Base-by-base conservation (phyloP, 441 rosid species). In the Breynia disticha region DNA sequence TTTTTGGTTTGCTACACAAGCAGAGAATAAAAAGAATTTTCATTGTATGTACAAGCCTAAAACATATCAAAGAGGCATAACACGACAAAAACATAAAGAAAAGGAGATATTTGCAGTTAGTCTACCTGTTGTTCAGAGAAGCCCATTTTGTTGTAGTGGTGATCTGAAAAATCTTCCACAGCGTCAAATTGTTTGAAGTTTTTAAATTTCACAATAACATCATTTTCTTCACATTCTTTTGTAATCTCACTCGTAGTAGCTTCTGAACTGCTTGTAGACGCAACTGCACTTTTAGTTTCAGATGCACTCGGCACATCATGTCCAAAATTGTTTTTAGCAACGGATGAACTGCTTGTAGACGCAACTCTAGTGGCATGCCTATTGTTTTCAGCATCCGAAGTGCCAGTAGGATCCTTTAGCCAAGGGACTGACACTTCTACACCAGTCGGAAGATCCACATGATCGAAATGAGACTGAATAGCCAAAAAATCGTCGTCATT, bases 401-500 rank as follows among this genome's bases (percentile, higher is more conserved):
- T 54, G 61, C 61, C 54, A 59, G 65, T 66, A 56, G 72, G 49
- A 35, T 64, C 68, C 45, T 63, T 67, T 59, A 75, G 52, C 81
- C 86, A 80, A 61, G 78, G 67, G 54, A 80, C 48, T 3, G 78
- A 44, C 24, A 66, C 75, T 68, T 80, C 86, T 18, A 78, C 72
- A 19, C 83, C 86, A 55, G 83, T 45, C 48, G 86, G 86, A 59
- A 78, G 70, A 76, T 76, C 81, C 57, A 76, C 79, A 54, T 66
- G 62, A 60, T 81, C 84, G 35, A 74, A 72, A 47, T 72, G 78
- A 61, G 77, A 74, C 48, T 76, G 83, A 61, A 73, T 52, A 13
- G 57, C 57, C 42, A 54, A 58, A 70, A 70, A 76, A 49, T 71
- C 67, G 59, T 65, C 77, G 43, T 69, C 79, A 56, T 42, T 59